Conservation (phyloP, 2,329 filamentous ascomycete genomes). For the Knufia petricola region DNA sequence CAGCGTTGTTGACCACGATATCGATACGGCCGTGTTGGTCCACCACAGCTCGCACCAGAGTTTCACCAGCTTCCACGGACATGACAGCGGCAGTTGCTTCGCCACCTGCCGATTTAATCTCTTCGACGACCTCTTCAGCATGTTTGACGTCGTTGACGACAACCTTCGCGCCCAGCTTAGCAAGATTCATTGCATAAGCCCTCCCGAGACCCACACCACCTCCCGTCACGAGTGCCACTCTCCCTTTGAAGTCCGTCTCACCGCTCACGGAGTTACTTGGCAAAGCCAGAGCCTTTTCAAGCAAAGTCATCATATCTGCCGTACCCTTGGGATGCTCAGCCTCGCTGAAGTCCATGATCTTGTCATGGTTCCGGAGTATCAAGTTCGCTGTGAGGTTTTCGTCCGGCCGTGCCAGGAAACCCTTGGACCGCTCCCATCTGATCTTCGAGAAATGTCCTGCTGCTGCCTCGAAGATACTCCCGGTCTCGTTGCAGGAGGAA, state of each 20-base stretch:
- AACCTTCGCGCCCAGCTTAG: conserved; percentile 69
- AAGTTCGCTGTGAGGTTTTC: conserved; percentile 77
- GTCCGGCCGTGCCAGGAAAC: conserved; percentile 81
- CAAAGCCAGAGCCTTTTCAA: conserved; percentile 72
- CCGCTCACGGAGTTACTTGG: conserved; percentile 59
- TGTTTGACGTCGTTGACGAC: conserved; percentile 90
- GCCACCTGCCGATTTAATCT: conserved; percentile 82
- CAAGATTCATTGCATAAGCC: conserved; percentile 76
- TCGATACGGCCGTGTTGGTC: conserved; percentile 88
- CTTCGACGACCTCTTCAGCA: conserved; percentile 77
- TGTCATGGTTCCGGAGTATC: conserved; percentile 76
- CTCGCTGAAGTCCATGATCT: conserved; percentile 73
- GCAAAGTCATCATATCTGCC: conserved; percentile 74
- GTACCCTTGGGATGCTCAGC: conserved; percentile 76
- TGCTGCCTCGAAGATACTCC: conserved; percentile 84
- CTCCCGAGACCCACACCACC: conserved; percentile 80
- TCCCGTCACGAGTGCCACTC: conserved; percentile 77
- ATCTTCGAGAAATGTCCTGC: conserved; percentile 87
- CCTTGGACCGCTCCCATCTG: conserved; percentile 85
- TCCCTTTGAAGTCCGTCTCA: conserved; percentile 68
- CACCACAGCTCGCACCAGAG: conserved; percentile 81
- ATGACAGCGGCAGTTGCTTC: conserved; percentile 86
- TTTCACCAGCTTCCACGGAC: conserved; percentile 83
- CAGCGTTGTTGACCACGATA: conserved; percentile 93
- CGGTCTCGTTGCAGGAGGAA: conserved; percentile 75